Evolutionary conservation across 306 rosid genomes (phyloP).

Genomic region (Crataegus laevigata): DNA sequence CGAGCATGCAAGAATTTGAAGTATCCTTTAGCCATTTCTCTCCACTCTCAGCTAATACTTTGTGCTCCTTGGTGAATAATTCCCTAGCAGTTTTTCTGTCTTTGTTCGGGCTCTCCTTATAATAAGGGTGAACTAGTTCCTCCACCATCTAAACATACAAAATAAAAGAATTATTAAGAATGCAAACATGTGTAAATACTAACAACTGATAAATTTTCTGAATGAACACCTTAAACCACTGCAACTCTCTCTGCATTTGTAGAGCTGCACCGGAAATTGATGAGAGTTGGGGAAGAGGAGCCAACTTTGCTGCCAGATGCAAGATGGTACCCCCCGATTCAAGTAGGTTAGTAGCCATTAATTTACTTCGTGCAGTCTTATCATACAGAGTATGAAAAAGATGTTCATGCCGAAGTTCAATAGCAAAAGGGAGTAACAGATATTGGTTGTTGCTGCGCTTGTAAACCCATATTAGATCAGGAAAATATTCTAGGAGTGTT

Average conservation of each 20-base stretch:
- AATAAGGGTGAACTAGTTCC: not conserved
- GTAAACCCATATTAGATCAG: conserved; percentile 37
- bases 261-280: conserved; percentile 44
- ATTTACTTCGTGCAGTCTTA: conserved; percentile 14
- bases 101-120: not conserved
- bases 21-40: conserved; percentile 36
- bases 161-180: not conserved
- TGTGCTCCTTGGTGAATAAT: conserved; percentile 3
- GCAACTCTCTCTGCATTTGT: conserved; percentile 52
- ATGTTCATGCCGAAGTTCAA: conserved; percentile 37
- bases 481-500: conserved; percentile 28
- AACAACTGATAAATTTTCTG: not conserved
- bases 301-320: conserved; percentile 42
- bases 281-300: conserved; percentile 21
- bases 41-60: not conserved
- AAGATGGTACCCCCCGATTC: conserved; percentile 19
- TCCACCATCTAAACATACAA: conserved; percentile 1
- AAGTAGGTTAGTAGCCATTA: not conserved
- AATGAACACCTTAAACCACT: conserved; percentile 14
- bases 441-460: conserved; percentile 20
- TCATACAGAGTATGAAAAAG: conserved; percentile 29
- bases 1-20: conserved; percentile 44
- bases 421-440: conserved; percentile 25
- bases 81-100: not conserved
- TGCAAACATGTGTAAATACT: not conserved